Conservation (phyloP, 352 stramenopile species). For the Phytophthora hibernalis region DNA sequence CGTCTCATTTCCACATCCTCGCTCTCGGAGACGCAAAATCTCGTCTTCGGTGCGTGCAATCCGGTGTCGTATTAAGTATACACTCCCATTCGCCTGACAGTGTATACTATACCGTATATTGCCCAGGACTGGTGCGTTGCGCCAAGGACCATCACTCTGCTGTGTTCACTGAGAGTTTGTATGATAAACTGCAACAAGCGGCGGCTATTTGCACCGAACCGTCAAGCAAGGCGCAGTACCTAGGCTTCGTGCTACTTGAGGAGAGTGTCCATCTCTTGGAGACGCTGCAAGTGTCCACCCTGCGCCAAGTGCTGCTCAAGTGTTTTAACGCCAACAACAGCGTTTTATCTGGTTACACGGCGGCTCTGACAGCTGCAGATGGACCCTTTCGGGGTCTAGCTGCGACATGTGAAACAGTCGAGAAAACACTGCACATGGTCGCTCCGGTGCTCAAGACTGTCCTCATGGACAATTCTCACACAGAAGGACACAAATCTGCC, state of each 20-base stretch:
- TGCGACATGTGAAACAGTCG: not conserved
- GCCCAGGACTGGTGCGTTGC: conserved; percentile 26
- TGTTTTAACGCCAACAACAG: conserved; percentile 51
- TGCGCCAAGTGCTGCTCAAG: conserved; percentile 34
- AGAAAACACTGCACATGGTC: conserved; percentile 33
- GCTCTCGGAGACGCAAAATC: conserved; percentile 37
- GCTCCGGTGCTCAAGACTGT: conserved; percentile 42
- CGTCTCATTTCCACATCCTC: conserved; percentile 32
- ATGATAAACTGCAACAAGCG: conserved; percentile 44
- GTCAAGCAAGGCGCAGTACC: conserved; percentile 53
- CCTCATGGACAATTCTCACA: conserved; percentile 36
- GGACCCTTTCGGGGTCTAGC: conserved; percentile 6
- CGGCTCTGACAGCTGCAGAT: conserved; percentile 35
- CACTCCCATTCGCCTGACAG: not conserved
- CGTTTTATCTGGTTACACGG: conserved; percentile 49
- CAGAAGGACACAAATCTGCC: conserved; percentile 33
- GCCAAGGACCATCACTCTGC: conserved; percentile 12
- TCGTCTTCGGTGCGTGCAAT: conserved; percentile 36
- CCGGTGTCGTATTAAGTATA: not conserved
- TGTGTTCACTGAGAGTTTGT: conserved; percentile 12
- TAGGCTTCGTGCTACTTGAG: conserved; percentile 52
- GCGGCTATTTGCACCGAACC: conserved; percentile 54
- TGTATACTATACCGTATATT: conserved; percentile 11
- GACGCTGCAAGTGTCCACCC: conserved; percentile 14
- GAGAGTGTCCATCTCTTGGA: conserved; percentile 28